Evolutionary conservation across 2,329 filamentous ascomycete species (phyloP).

Genomic region (Fusarium beomiforme): DNA sequence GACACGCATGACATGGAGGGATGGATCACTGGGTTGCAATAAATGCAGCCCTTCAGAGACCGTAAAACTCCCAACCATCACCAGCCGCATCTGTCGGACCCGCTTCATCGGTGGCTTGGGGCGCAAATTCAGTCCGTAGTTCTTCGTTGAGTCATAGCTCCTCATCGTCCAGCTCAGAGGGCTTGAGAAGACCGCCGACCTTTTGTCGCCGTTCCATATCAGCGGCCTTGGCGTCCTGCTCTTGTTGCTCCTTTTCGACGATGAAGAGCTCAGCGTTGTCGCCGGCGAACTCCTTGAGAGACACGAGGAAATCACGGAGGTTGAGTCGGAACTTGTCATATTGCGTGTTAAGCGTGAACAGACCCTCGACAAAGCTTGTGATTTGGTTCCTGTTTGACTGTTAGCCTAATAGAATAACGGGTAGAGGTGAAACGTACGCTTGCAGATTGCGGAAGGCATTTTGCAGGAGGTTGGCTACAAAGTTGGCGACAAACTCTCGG

Average conservation of each 20-base stretch:
- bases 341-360: conserved; percentile 89
- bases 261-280: conserved; percentile 95
- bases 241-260: conserved; percentile 93
- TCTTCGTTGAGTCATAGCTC: conserved; percentile 86
- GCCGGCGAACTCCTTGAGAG: conserved; percentile 93
- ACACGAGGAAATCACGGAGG: conserved; percentile 95
- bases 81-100: conserved; percentile 41
- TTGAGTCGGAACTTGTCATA: conserved; percentile 96
- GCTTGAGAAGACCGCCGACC: conserved; percentile 95
- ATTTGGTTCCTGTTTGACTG: conserved; percentile 76
- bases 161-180: conserved; percentile 93
- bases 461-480: conserved; percentile 84
- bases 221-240: conserved; percentile 83
- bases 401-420: conserved; percentile 47
- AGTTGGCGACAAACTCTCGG: conserved; percentile 88
- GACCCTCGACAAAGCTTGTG: conserved; percentile 84
- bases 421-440: conserved; percentile 66
- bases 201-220: conserved; percentile 94
- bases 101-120: conserved; percentile 45
- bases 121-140: conserved; percentile 69
- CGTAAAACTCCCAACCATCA: conserved; percentile 75
- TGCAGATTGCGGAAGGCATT: conserved; percentile 95
- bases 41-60: conserved; percentile 54
- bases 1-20: not conserved
- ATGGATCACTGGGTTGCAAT: not conserved